Evolutionary conservation across 345 rosid genomes (phyloP), one percentile per base, ranked within the genome.

Genomic region (Dipteronia dyeriana): DNA sequence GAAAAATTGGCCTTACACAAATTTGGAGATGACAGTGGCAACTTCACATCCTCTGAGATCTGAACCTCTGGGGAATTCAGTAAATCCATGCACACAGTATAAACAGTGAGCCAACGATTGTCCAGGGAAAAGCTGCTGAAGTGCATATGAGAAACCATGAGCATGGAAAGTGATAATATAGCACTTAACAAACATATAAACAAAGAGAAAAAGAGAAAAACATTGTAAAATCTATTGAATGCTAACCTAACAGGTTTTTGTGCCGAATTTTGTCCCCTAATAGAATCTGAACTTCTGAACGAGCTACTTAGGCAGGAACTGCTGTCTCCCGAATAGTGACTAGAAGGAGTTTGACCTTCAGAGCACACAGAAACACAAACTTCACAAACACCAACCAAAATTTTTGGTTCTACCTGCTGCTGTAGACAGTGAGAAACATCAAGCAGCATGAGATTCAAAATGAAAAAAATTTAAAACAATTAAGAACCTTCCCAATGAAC

Each of bases 31-130:
- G 78, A 69, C 62, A 66, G 74, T 39, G 82, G 72, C 79, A 78
- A 67, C 67, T 61, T 79, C 69, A 49, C 61, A 41, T 83, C 77
- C 26, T 75, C 74, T 31, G 66, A 57, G 47, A 31, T 76, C 77
- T 79, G 88, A 72, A 79, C 75, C 74, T 82, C 90, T 43, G 98
- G 94, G 68, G 92, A 88, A 84, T 81, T 79, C 49, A 82, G 76
- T 75, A 87, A 78, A 83, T 86, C 91, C 84, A 82, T 49, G 79
- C 92, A 88, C 19, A 93, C 98, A 16, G 87, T 93, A 77, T 93
- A 91, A 79, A 91, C 86, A 1, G 85, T 87, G 76, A 78, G 86
- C 97, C 97, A 93, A 45, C 81, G 87, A 41, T 82, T 87, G 76
- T 89, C 87, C 76, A 73, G 80, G 62, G 82, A 78, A 74, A 82